These are phyloP conservation scores for Henningerozyma blattae DNA, from an alignment of 805 yeast species.

Conservation along the genomic window DNA sequence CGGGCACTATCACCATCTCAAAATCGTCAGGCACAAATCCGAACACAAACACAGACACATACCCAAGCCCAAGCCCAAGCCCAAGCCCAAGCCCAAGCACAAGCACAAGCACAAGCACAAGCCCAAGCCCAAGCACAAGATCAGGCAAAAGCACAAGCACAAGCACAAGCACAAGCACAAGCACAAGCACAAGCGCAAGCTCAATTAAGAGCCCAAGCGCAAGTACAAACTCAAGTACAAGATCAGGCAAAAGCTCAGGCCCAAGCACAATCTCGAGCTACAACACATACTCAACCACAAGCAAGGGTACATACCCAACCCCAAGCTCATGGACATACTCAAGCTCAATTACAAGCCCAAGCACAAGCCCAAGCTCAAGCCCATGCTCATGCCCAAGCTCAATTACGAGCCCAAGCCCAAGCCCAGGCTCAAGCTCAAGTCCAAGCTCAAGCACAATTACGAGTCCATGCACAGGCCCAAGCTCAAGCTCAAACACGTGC, in stretches of 20 bases:
- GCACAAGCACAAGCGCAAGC: constrained; percentile 15
- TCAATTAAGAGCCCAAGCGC: too few relatives aligned
- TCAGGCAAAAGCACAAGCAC: constrained; percentile 5
- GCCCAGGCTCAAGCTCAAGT: constrained; percentile 13
- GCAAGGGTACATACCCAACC: constrained; percentile 4
- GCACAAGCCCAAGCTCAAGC: constrained; percentile 10
- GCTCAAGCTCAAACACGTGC: constrained; percentile 10
- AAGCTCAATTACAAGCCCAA: constrained; percentile 7
- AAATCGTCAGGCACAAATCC: constrained; percentile 20
- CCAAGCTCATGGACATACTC: constrained; percentile 4
- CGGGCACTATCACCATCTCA: constrained; percentile 2
- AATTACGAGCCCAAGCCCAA: constrained; percentile 2
- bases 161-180: constrained; percentile 1
- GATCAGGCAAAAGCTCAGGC: constrained; percentile 5
- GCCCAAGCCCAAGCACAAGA: constrained; percentile 9
- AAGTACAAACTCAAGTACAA: constrained; percentile 11
- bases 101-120: constrained; percentile 7
- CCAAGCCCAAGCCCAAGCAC: constrained; percentile 6
- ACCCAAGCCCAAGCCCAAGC: constrained; percentile 4
- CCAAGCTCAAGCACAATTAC: constrained; percentile 5
- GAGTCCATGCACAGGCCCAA: constrained; percentile 7
- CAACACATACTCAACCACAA: constrained; percentile 8
- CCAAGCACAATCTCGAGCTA: constrained; percentile 1
- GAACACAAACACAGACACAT: constrained; percentile 10
- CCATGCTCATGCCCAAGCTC: constrained; percentile 1